These are phyloP conservation scores for Phytophthora ohioensis DNA, from an alignment of 352 stramenopile genomes.

Conservation along the genomic window DNA sequence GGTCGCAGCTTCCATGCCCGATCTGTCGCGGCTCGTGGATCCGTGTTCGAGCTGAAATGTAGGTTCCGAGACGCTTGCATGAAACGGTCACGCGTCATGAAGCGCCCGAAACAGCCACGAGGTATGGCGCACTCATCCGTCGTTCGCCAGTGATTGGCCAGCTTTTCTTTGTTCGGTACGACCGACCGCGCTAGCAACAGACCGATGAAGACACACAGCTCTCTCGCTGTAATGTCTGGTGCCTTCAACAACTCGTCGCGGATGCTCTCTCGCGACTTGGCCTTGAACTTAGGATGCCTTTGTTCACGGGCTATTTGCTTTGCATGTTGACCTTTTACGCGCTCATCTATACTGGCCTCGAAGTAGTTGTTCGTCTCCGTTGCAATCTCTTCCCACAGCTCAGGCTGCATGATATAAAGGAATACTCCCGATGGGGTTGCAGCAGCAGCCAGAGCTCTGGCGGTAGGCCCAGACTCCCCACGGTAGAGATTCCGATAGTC, in stretches of 20 bases:
- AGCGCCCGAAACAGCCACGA: background rate
- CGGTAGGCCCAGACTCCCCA: too few relatives aligned
- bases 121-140: background rate
- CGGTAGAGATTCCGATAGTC: too few relatives aligned
- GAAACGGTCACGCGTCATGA: background rate
- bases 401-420: constrained; percentile 1
- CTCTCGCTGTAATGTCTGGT: background rate
- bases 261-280: background rate
- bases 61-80: constrained; percentile 10
- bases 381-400: constrained; percentile 8
- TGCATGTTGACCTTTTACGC: background rate
- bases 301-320: constrained; percentile 3
- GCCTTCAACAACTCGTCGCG: background rate
- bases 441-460: background rate
- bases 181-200: background rate
- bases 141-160: background rate
- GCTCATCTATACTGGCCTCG: background rate
- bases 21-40: too few relatives aligned
- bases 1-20: too few relatives aligned
- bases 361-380: background rate
- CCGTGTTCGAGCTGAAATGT: constrained; percentile 7
- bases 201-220: constrained; percentile 7
- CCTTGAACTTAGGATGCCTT: background rate
- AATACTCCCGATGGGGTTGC: constrained; percentile 1
- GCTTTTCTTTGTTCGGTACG: constrained; percentile 7